A percentile compares a stretch with the other conserved stretches of the same genome.
Conservation (phyloP, 768 basidiomycete genomes). For the Boletus insuetus region DNA sequence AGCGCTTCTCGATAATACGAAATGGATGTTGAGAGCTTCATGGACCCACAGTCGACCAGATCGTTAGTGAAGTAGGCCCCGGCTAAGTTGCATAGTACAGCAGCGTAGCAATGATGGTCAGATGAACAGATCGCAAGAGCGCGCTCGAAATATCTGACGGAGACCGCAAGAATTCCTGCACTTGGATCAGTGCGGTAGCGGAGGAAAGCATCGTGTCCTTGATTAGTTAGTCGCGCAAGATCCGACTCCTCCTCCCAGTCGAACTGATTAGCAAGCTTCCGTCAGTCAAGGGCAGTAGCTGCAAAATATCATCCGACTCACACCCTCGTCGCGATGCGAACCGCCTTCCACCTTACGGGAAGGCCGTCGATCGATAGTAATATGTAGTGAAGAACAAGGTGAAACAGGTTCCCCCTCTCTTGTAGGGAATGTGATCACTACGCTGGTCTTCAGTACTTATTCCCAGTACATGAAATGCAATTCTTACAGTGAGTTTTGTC, state of each 20-base stretch:
- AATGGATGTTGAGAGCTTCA: not conserved
- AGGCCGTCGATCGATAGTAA: not conserved
- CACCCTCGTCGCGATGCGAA: not conserved
- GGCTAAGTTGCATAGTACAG: constrained; percentile 12
- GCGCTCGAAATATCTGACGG: constrained; percentile 1
- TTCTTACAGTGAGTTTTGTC: not conserved
- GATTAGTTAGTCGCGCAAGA: not conserved
- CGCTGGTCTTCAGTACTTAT: not conserved
- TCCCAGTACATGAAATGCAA: not conserved
- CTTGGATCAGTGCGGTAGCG: not conserved
- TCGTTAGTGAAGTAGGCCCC: not conserved
- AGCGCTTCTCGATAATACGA: constrained; percentile 9
- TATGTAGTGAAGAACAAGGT: not conserved
- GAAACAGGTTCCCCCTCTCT: not conserved
- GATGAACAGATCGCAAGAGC: constrained; percentile 3
- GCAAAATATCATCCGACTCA: not conserved
- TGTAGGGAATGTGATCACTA: not conserved
- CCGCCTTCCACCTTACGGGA: too few species aligned
- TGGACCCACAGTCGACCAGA: not conserved
- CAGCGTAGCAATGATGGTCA: not conserved
- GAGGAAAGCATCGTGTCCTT: constrained; percentile 3
- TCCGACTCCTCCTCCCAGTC: not conserved
- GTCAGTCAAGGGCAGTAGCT: not conserved
- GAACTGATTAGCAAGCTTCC: not conserved
- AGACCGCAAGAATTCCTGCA: not conserved